Base-by-base conservation (phyloP, 2,329 filamentous ascomycete species). In the Penicillium fuscoglaucum region DNA sequence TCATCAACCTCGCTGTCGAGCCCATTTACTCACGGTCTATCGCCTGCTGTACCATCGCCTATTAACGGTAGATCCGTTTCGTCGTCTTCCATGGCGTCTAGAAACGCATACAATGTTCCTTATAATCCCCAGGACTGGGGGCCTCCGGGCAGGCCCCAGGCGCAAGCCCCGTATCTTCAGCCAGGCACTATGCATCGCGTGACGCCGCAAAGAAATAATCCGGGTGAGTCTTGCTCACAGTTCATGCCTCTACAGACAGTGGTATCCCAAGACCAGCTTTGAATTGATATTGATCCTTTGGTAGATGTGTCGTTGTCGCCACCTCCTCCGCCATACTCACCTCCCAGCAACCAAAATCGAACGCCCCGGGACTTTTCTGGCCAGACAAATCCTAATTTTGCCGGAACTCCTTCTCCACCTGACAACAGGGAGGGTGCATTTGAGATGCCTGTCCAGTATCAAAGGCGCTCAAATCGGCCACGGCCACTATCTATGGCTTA, bases 121-220 rank as follows among this genome's bases (percentile, higher is more conserved):
- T 82, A 82, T 61, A 80, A 82, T 62, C 79, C 79, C 37, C 78
- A 78, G 60, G 76, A 81, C 70, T 82, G 79, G 79, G 78, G 74
- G 1, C 74, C 76, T 21, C 72, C 77, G 44, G 70, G 71, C 19
- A 68, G 68, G 55, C 59, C 56, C 21, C 64, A 70, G 41, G 66
- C 67, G 33, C 68, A 72, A 51, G 56, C 68, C 43, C 52, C 65
- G 35, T 72, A 72, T 68, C 51, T 66, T 13, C 72, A 70, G 49
- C 55, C 64, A 37, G 70, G 65, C 48, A 68, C 62, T 59, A 68
- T 70, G 60, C 62, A 70, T 62, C 70, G 69, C 29, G 58, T 69
- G 40, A 61, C 65, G 50, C 66, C 64, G 57, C 68, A 63, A 63
- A 63, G 63, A 51, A 70, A 61, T 61, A 65, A 72, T 40, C 60